Conservation (phyloP, 2,329 filamentous ascomycete species). For the Meredithiella fracta region DNA sequence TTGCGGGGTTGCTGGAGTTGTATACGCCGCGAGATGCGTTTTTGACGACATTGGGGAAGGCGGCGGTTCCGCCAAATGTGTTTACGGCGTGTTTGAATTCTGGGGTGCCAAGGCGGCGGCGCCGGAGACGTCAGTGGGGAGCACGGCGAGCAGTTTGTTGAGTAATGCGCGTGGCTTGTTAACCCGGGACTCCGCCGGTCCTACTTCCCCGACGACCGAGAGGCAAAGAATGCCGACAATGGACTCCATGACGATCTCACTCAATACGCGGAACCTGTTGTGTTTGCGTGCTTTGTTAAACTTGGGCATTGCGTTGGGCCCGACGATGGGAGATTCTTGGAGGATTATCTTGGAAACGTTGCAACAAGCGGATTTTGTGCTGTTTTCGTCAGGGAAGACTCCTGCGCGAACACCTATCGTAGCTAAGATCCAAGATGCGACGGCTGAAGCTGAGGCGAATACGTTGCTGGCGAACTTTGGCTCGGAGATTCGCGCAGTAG, state of each 20-base stretch:
- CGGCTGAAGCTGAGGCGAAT: constrained; percentile 33
- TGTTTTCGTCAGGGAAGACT: constrained; percentile 46
- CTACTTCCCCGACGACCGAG: constrained; percentile 40
- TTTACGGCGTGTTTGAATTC: constrained; percentile 42
- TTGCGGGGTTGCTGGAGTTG: constrained; percentile 73
- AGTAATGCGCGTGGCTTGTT: constrained; percentile 56
- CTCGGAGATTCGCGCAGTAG: constrained; percentile 71
- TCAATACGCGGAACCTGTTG: constrained; percentile 79
- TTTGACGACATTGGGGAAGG: constrained; percentile 81
- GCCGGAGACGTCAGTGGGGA: constrained; percentile 5
- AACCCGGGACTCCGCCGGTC: constrained; percentile 55
- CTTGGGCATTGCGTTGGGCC: constrained; percentile 81
- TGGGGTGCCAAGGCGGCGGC: constrained; percentile 34
- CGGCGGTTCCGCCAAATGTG: constrained; percentile 72
- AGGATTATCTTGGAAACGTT: constrained; percentile 81
- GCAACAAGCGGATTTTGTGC: constrained; percentile 79
- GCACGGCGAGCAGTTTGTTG: constrained; percentile 39
- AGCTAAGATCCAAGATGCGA: constrained; percentile 28
- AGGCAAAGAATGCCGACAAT: constrained; percentile 42
- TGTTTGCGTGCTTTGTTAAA: constrained; percentile 88
- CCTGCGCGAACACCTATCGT: constrained; percentile 34
- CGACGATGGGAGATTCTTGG: constrained; percentile 73
- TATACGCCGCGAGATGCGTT: constrained; percentile 84
- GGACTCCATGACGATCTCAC: constrained; percentile 35
- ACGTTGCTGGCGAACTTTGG: constrained; percentile 50